Evolutionary conservation across 1,284 basidiomycete genomes (phyloP).

Genomic region (Neotropicomus parvogracilis): DNA sequence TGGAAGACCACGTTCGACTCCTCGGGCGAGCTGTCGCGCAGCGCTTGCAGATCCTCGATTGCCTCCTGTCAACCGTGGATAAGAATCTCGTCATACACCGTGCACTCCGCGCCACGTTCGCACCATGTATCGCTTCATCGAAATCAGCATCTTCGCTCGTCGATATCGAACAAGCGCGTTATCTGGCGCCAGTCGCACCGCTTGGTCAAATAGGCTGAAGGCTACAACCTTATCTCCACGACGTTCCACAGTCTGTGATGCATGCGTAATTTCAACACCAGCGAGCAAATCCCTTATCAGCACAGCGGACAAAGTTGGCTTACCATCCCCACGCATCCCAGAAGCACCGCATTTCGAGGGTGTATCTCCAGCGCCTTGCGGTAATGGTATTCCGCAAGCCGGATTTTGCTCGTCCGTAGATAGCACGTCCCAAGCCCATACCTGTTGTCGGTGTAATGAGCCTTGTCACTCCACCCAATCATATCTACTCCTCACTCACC

Average conservation of each 20-base stretch:
- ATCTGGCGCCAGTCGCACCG: slow-evolving; percentile 70
- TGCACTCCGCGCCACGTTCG: slow-evolving; percentile 23
- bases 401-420: slow-evolving; percentile 84
- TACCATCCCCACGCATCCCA: slow-evolving; percentile 90
- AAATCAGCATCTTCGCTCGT: slow-evolving; percentile 83
- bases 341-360: slow-evolving; percentile 83
- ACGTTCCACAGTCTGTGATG: slow-evolving; percentile 74
- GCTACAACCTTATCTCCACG: slow-evolving; percentile 71
- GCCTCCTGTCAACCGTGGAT: slow-evolving; percentile 56
- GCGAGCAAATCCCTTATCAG: slow-evolving; percentile 23
- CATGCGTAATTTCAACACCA: slow-evolving; percentile 18
- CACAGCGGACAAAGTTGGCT: slow-evolving; percentile 19
- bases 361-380: slow-evolving; percentile 87
- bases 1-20: slow-evolving; percentile 95
- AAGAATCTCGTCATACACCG: slow-evolving; percentile 24
- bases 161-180: slow-evolving; percentile 90
- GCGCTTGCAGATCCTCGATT: slow-evolving; percentile 71
- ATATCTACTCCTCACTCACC: slow-evolving; percentile 50
- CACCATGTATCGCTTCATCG: slow-evolving; percentile 80
- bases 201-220: slow-evolving; percentile 74
- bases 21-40: slow-evolving; percentile 80
- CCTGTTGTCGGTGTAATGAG: slow-evolving; percentile 48
- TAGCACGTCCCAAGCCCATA: slow-evolving; percentile 96
- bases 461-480: slow-evolving; percentile 14
- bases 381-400: slow-evolving; percentile 92